Evolutionary conservation across 2,329 filamentous ascomycete species (phyloP).

Genomic region (Blastomyces emzantsi): DNA sequence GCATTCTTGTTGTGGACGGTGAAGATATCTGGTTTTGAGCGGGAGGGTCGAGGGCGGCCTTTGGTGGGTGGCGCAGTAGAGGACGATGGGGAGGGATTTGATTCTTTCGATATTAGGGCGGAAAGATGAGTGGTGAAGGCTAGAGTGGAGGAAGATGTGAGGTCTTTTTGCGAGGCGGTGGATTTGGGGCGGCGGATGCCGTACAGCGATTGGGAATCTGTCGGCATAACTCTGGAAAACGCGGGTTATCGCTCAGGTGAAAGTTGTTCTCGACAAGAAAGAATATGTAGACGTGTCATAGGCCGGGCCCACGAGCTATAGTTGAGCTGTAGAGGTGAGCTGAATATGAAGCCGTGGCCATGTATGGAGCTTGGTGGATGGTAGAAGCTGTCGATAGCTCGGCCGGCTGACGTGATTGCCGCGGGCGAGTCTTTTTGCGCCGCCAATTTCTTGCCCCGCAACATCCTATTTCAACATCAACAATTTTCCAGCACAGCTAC

Average conservation of each 20-base stretch:
- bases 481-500: neutral
- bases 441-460: conserved; percentile 3
- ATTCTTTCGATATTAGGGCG: conserved; percentile 59
- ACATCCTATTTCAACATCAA: conserved; percentile 1
- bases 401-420: conserved; percentile 2
- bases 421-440: neutral
- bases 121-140: conserved; percentile 85
- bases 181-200: conserved; percentile 63
- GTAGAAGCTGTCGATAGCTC: neutral
- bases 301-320: neutral
- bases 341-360: neutral
- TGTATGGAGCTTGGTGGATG: neutral
- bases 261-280: neutral
- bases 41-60: conserved; percentile 36
- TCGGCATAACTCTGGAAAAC: conserved; percentile 3
- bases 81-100: conserved; percentile 15
- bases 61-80: conserved; percentile 37
- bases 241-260: neutral
- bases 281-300: neutral
- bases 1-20: conserved; percentile 54
- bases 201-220: conserved; percentile 49
- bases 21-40: conserved; percentile 61
- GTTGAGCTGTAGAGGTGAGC: neutral
- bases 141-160: conserved; percentile 61
- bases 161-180: conserved; percentile 49